Conservation (phyloP, 108 stramenopile genomes). For the Stephanodiscus triporus region DNA sequence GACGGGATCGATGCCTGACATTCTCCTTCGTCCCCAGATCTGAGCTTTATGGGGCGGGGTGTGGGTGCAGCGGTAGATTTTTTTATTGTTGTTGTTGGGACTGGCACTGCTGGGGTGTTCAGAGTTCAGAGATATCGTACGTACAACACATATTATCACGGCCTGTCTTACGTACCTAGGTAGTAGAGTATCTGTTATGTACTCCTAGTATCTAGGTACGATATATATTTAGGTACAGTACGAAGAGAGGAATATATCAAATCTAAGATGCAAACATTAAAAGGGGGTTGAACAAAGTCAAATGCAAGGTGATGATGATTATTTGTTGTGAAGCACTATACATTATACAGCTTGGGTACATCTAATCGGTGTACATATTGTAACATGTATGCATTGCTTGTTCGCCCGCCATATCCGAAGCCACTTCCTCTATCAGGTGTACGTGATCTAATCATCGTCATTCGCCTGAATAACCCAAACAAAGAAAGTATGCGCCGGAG, state of each 20-base stretch:
- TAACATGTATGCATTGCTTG: slow-evolving; percentile 80
- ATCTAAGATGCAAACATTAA: not conserved
- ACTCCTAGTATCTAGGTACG: no score
- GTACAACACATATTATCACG: no score
- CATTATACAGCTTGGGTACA: slow-evolving; percentile 55
- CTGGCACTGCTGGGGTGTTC: no score
- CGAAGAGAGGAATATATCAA: no score
- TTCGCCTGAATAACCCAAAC: slow-evolving; percentile 27
- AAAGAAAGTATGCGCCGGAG: slow-evolving; percentile 38
- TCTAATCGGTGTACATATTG: slow-evolving; percentile 76
- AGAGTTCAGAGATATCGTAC: no score
- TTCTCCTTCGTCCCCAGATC: no score
- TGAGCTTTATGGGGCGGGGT: no score
- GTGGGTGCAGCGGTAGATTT: no score
- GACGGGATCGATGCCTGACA: slow-evolving; percentile 21
- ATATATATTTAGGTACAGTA: no score
- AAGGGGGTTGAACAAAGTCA: not conserved
- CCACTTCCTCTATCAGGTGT: slow-evolving; percentile 22
- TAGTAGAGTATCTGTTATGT: no score
- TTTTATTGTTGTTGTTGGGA: no score
- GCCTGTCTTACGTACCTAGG: no score
- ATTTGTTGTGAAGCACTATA: not conserved
- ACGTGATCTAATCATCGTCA: slow-evolving; percentile 15
- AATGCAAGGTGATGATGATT: not conserved
- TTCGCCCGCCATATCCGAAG: slow-evolving; percentile 76